Percentiles rank a stretch among this genome's conserved stretches.
phyloP scores from a whole-genome alignment of 148 eudicot genomes.

The Rhododendron vialii region DNA sequence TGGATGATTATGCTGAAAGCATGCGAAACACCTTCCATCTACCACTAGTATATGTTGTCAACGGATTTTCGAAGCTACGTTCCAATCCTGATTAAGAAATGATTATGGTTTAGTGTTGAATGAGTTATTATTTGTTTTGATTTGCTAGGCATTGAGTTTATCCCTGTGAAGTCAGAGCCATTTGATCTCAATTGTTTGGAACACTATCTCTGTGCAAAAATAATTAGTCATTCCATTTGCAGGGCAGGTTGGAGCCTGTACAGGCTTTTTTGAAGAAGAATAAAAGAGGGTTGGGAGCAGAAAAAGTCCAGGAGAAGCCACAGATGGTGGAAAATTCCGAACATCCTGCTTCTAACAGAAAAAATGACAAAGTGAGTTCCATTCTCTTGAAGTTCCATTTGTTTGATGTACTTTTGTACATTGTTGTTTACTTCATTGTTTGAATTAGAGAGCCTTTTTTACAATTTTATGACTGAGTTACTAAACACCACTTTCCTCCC shows the following conservation, averaged over 20 bases:
- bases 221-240: conserved; percentile 10
- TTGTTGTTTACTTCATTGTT: not conserved
- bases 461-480: not conserved
- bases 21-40: not conserved
- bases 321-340: conserved; percentile 19
- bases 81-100: not conserved
- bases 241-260: conserved; percentile 91
- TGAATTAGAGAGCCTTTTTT: not conserved
- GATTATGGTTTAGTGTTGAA: not conserved
- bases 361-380: conserved; percentile 33
- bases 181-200: not conserved
- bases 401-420: not conserved
- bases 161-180: not conserved
- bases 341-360: conserved; percentile 6
- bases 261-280: conserved; percentile 56
- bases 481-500: not conserved
- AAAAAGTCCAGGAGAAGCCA: conserved; percentile 36
- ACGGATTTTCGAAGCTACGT: not conserved
- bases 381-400: not conserved
- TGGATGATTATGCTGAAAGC: not conserved
- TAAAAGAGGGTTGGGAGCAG: conserved; percentile 82
- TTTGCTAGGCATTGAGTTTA: not conserved
- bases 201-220: not conserved
- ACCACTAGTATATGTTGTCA: not conserved
- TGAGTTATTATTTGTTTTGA: not conserved